These are phyloP conservation scores for Mortierella sp. DNA, from an alignment of 371 early-diverging fungal genomes.

Conservation along the genomic window DNA sequence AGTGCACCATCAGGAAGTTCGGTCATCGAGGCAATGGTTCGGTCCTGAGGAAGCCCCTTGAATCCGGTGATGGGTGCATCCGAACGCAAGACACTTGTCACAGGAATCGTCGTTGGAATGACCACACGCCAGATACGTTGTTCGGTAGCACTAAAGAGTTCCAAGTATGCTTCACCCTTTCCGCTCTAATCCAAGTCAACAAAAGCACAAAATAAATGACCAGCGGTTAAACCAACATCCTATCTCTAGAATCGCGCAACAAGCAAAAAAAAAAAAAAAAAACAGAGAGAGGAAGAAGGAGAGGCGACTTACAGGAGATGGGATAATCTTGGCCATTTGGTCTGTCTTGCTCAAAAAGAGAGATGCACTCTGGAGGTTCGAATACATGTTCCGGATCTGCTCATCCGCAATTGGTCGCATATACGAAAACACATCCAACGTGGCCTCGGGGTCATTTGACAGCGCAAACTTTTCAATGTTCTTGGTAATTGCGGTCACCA, in stretches of 20 bases:
- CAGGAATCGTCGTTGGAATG: conserved; percentile 69
- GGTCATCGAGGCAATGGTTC: conserved; percentile 64
- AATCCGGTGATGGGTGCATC: conserved; percentile 58
- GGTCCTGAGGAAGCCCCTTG: conserved; percentile 62
- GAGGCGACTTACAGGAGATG: conserved; percentile 47
- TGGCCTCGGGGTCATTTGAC: conserved; percentile 35
- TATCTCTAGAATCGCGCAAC: conserved; percentile 40
- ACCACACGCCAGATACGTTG: conserved; percentile 70
- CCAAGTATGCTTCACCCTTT: conserved; percentile 69
- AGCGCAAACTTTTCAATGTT: conserved; percentile 33
- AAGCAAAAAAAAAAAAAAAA: not conserved
- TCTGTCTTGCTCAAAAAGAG: conserved; percentile 59
- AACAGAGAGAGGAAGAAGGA: not conserved
- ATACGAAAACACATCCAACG: conserved; percentile 54
- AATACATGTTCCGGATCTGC: conserved; percentile 53
- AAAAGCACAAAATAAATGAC: not conserved
- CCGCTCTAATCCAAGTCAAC: conserved; percentile 60
- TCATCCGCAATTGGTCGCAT: conserved; percentile 54
- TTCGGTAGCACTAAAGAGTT: conserved; percentile 65
- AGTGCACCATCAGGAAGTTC: conserved; percentile 75
- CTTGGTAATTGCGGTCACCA: conserved; percentile 43
- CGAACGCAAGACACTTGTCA: conserved; percentile 40
- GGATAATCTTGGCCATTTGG: conserved; percentile 70
- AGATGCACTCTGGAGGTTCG: conserved; percentile 61
- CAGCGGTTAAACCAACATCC: too few relatives aligned